Evolutionary conservation across 2,329 filamentous ascomycete species (phyloP), one percentile per base, ranked within the genome.

Genomic region (Cytospora piceae): DNA sequence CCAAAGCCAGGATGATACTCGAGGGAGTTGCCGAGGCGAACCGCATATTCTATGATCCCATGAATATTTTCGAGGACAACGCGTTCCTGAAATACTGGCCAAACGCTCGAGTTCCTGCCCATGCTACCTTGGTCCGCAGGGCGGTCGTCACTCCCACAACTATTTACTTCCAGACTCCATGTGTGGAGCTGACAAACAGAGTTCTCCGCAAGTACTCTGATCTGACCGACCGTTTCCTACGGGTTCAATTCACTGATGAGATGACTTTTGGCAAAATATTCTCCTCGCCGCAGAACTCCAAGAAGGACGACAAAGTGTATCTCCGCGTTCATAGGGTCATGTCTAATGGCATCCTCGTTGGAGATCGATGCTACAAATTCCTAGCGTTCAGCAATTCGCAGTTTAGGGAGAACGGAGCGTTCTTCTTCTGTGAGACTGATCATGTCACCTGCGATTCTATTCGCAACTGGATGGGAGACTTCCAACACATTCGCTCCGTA

Each of bases 301-400:
- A 82, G 46, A 81, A 81, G 17, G 88, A 90, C 68, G 85, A 93
- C 65, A 86, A 91, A 63, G 75, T 97, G 0, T 97, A 91, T 75
- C 87, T 87, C 31, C 86, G 93, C 15, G 84, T 97, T 24, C 87
- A 87, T 68, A 84, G 90, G 57, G 85, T 90, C 0, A 80, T 98
- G 73, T 83, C 79, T 54, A 86, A 95, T 63, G 95, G 95, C 0
- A 94, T 99, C 69, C 82, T 82, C 0, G 88, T 99, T 58, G 95
- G 92, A 5, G 91, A 90, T 69, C 88, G 92, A 9, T 86, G 87
- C 66, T 99, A 93, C 75, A 86, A 94, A 70, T 98, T 98, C 69
- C 85, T 99, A 31, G 95, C 94, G 0, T 97, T 94, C 78, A 94
- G 95, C 0, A 98, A 95, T 75, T 97, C 95, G 0, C 95, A 99